phyloP scores from a whole-genome alignment of 2,329 filamentous ascomycete species.

The Epichloe bromicola region DNA sequence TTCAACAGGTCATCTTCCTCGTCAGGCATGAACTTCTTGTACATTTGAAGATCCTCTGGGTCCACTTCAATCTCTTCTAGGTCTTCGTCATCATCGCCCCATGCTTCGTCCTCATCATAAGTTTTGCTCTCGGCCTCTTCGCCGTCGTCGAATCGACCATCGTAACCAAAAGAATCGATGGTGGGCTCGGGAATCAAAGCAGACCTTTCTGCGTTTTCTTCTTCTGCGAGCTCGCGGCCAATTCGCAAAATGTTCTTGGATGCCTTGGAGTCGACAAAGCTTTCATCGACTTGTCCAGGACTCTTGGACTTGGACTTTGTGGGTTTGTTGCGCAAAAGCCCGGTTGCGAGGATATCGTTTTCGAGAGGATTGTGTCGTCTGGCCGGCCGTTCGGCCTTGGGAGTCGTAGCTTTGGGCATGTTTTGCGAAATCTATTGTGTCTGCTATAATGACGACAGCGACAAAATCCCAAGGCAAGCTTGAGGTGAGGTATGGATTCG shows the following conservation, averaged over 20 bases:
- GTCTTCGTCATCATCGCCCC: slow-evolving; percentile 66
- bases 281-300: slow-evolving; percentile 47
- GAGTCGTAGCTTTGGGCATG: slow-evolving; percentile 71
- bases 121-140: slow-evolving; percentile 29
- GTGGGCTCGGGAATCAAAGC: slow-evolving; percentile 24
- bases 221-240: slow-evolving; percentile 76
- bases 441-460: neutral
- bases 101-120: slow-evolving; percentile 52
- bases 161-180: slow-evolving; percentile 59
- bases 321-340: slow-evolving; percentile 59
- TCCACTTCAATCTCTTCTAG: slow-evolving; percentile 69
- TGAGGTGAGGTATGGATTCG: neutral
- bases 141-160: slow-evolving; percentile 55
- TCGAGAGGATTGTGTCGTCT: slow-evolving; percentile 83
- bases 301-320: slow-evolving; percentile 57
- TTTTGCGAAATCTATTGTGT: slow-evolving; percentile 8
- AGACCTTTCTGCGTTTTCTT: slow-evolving; percentile 41
- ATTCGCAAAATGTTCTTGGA: slow-evolving; percentile 82
- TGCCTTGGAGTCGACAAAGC: slow-evolving; percentile 76
- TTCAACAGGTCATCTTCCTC: slow-evolving; percentile 61
- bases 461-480: neutral
- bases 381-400: slow-evolving; percentile 41
- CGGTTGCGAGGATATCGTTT: slow-evolving; percentile 65
- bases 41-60: slow-evolving; percentile 76
- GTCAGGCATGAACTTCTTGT: slow-evolving; percentile 75